Base-by-base conservation (phyloP, 176 grass and related monocot species). In the Saccharum officinarum region DNA sequence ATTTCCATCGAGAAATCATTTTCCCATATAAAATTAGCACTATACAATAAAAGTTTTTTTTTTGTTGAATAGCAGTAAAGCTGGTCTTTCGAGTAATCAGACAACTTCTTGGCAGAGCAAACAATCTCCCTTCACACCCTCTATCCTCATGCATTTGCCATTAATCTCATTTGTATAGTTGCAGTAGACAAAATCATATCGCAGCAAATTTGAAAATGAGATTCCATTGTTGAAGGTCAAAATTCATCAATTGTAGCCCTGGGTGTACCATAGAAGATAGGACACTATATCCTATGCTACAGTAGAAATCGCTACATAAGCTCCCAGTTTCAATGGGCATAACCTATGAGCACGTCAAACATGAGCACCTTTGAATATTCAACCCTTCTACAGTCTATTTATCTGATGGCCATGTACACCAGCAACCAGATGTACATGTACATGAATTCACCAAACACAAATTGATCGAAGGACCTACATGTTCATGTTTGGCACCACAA, bases 71-170 rank as follows among this genome's bases (percentile, higher is more conserved):
- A 81, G 18, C 46, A 69, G 46, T 81, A 70, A 81, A 54, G 46
- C 5, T 68, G 62, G 42, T 44, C 0, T 22, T 67, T 54, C 73
- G 8, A 76, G 6, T 61, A 45, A 64, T 17, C 26, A 50, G 52
- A 41, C n/a, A 70, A 77, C 63, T 87, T 26, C 62, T 87, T 37
- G 13, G 4, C 64, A 57, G 33, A 75, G 18, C 17, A 67, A 65
- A 36, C 3, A 65, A 83, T 60, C 54, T 66, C 77, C 67, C 41
- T 66, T 79, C 23, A 79, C 18, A 78, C 6, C 11, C 9, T 52
- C 16, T 64, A 78, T 70, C 40, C 50, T 50, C 40, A 49, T 22
- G 39, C 28, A 68, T 31, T 26, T 61, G 25, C 7, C 20, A 6
- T 4, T 23, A 37, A 70, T 69, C 4, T 49, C 20, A 75, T 18